Evolutionary conservation across 495 filamentous ascomycete genomes (phyloP), one percentile per base, ranked within the genome.

Genomic region (Podospora sp.): DNA sequence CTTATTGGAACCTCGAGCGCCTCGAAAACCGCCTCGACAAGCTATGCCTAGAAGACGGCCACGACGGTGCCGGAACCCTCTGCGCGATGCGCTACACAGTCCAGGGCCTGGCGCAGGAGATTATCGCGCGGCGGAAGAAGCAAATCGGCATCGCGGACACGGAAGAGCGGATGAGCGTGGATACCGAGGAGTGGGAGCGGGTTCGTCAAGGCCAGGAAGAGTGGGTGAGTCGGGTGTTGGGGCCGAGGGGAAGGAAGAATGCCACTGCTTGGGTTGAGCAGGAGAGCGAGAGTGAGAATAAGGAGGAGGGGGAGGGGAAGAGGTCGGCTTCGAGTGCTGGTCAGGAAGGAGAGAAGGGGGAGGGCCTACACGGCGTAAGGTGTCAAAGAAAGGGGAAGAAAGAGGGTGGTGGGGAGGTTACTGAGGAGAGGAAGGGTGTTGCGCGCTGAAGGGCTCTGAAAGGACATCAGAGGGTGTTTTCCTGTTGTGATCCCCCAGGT

Each of bases 31-130:
- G 24, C 3, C 65, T 67, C 2, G 49, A 67, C 22, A 26, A 35
- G 50, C 60, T 66, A 25, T 25, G 56, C 18, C 40, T 61, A 5
- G 57, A 61, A 22, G 29, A 61, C 46, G 65, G 49, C 24, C 22
- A 61, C 24, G 29, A 61, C 16, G 65, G 49, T 16, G 65, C 58
- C 0, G 65, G 65, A 0, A 4, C 16, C 14, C 21, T 60, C 24
- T 66, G 65, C 46, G 65, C 65, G 25, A 61, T 66, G 65, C 26
- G 46, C 16, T 53, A 66, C 33, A n/a, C 57, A 0, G 56, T 60
- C 4, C 14, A 29, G 7, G 49, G 65, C n/a, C 29, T 66, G 27
- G 29, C 57, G 25, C 56, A 61, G 57, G 25, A 51, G 8, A 66
- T 66, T 20, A 26, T 55, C 12, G 62, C 25, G 2, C 62, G 62